phyloP scores from a whole-genome alignment of 768 basidiomycete genomes.

The Boletus rufocinnamomeus region DNA sequence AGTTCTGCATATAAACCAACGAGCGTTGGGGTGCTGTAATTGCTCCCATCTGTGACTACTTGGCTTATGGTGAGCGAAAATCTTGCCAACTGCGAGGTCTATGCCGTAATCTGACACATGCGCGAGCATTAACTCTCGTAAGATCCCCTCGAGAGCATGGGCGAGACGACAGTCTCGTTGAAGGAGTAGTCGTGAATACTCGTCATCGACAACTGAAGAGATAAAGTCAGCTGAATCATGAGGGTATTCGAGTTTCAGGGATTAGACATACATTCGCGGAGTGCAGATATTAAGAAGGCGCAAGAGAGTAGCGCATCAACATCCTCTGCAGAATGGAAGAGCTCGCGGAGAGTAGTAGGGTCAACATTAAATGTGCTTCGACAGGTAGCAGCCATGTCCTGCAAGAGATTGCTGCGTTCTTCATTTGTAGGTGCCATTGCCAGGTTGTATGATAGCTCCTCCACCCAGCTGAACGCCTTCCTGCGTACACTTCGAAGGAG shows the following conservation, averaged over 20 bases:
- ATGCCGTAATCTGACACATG: constrained; percentile 8
- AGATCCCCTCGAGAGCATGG: constrained; percentile 15
- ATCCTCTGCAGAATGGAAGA: not conserved
- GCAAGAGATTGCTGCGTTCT: not conserved
- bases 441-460: not conserved
- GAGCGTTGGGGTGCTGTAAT: not conserved
- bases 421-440: not conserved
- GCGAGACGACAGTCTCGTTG: constrained; percentile 29
- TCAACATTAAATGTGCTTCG: not conserved
- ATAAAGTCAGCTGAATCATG: not conserved
- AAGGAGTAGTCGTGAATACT: constrained; percentile 1
- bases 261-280: not conserved
- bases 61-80: constrained; percentile 11
- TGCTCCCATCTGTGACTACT: constrained; percentile 13
- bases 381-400: not conserved
- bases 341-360: not conserved
- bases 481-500: not conserved
- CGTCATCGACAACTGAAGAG: not conserved
- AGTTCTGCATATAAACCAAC: constrained; percentile 19
- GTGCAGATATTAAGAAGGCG: constrained; percentile 23
- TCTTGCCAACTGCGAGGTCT: constrained; percentile 13
- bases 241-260: not conserved
- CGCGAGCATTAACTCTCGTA: not conserved
- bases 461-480: not conserved
- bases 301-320: constrained; percentile 16